A percentile compares a stretch with the other conserved stretches of the same genome.
phyloP scores from a whole-genome alignment of 2,329 filamentous ascomycete species.

The Penicillium fuscoglaucum region DNA sequence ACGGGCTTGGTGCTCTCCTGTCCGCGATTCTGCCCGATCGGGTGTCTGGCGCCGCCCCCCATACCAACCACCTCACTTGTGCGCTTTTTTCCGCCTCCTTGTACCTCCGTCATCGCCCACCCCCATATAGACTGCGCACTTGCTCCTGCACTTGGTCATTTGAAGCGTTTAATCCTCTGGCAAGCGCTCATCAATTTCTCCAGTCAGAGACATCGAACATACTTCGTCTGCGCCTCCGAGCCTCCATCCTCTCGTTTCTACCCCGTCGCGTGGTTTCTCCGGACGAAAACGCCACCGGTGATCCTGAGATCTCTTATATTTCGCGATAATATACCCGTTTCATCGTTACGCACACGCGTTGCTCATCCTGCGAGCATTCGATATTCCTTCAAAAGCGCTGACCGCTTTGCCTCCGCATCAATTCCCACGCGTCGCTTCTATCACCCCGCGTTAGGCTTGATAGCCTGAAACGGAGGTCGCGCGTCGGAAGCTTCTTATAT shows the following conservation, averaged over 20 bases:
- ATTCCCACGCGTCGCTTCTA: constrained; percentile 19
- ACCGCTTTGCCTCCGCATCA: constrained; percentile 21
- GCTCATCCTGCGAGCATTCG: neutral
- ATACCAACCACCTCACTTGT: constrained; percentile 23
- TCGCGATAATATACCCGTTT: constrained; percentile 6
- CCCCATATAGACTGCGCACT: constrained; percentile 19
- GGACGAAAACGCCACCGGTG: constrained; percentile 13
- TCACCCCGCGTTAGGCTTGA: constrained; percentile 31
- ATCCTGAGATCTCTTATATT: constrained; percentile 2
- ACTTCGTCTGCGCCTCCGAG: constrained; percentile 17
- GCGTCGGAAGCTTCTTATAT: constrained; percentile 25
- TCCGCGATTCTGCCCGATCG: constrained; percentile 25
- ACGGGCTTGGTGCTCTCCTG: constrained; percentile 12
- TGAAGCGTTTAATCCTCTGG: constrained; percentile 6
- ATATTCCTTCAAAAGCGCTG: constrained; percentile 13
- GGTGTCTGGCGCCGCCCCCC: constrained; percentile 22
- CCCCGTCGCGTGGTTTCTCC: constrained; percentile 23
- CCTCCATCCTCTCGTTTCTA: constrained; percentile 15
- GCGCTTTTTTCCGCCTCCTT: constrained; percentile 29
- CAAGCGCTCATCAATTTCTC: constrained; percentile 12
- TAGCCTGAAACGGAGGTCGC: constrained; percentile 36
- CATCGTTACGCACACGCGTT: constrained; percentile 8
- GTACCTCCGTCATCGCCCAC: constrained; percentile 26
- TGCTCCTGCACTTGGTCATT: constrained; percentile 7
- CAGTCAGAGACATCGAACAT: constrained; percentile 7